Evolutionary conservation across 2,329 filamentous ascomycete species (phyloP), one percentile per base, ranked within the genome.

Genomic region (Hypoxylon sp.): DNA sequence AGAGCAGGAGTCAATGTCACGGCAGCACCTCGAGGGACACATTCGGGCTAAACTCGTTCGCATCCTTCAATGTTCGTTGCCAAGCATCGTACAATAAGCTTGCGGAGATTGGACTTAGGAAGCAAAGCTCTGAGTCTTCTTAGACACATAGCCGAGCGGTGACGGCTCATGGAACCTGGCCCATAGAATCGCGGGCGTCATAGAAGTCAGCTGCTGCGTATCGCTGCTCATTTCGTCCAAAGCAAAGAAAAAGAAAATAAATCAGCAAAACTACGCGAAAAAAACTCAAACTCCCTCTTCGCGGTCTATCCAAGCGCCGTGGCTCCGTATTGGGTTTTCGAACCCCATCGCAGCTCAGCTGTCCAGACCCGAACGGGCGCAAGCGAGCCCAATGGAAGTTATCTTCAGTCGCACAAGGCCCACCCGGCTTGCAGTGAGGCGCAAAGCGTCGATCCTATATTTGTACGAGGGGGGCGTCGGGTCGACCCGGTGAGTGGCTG

Each of bases 321-420:
- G 16, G 15, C 25, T 32, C 36, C 36, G 23, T 35, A 41, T 13
- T 26, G 23, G 25, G 17, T 35, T 51, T 17, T 45, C n/a, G 9
- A 30, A 7, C 19, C 23, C 36, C 45, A 9, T 29, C 20, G 21
- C 20, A 8, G 27, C 21, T 42, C 16, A 23, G 26, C 23, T 26
- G 20, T 29, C 20, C 26, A 20, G 30, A 20, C 15, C 21, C 21
- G 9, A 19, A 23, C 36, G 42, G 42, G 42, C 46, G 25, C n/a
- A 40, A 35, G 9, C 15, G 11, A 32, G 5, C n/a, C 49, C 49
- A 52, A 52, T 52, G 30, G 40, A 11, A 30, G 23, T 27, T 31
- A 29, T 41, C 21, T 23, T 45, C 21, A 26, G 41, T 51, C 25
- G 29, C 41, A 36, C 48, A 42, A 23, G 36, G 16, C 16, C 21